Evolutionary conservation across 2,329 filamentous ascomycete genomes (phyloP), one percentile per base, ranked within the genome.

Genomic region (Cladosporium sp.): DNA sequence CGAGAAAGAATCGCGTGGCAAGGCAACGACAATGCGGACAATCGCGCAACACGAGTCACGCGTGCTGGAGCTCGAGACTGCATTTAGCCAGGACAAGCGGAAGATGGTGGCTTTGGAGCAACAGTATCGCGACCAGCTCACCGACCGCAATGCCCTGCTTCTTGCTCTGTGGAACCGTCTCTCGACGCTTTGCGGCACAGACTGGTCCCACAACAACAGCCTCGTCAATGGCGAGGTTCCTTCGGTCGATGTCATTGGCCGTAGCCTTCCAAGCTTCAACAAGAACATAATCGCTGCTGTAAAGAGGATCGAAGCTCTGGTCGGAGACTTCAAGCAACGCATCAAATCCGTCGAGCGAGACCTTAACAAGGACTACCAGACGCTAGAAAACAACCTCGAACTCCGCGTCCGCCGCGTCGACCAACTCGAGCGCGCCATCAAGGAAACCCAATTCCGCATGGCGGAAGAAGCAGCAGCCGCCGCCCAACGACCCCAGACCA

Each of bases 141-240:
- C 82, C 42, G 94, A 97, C 74, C 87, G 94, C 56, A 97, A 97
- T 74, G 88, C 90, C 60, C 79, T 99, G 53, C 81, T 97, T 17
- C 83, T 97, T 20, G 82, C 85, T n/a, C 78, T 97, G 4, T 99
- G 94, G 94, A 93, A 93, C 62, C 84, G 89, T 45, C 81, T 99
- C 8, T 92, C 90, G 3, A 81, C 84, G 0, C 81, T 97, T 42
- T 97, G 94, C 67, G 94, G 94, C 10, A 83, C 85, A 0, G 94
- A 97, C 69, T 99, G 94, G 93, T 85, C 89, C 4, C 89, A 96
- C 71, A 86, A 88, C 67, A 92, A 97, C 72, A 88, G 88, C 57
- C 83, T 96, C 22, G 89, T 97, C 69, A 93, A 94, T 66, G 90
- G 91, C 19, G 89, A 93, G 59, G 77, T 96, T 6, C 91, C 92